Evolutionary conservation across 1,284 basidiomycete genomes (phyloP).

Genomic region (Phylloporus sp.): DNA sequence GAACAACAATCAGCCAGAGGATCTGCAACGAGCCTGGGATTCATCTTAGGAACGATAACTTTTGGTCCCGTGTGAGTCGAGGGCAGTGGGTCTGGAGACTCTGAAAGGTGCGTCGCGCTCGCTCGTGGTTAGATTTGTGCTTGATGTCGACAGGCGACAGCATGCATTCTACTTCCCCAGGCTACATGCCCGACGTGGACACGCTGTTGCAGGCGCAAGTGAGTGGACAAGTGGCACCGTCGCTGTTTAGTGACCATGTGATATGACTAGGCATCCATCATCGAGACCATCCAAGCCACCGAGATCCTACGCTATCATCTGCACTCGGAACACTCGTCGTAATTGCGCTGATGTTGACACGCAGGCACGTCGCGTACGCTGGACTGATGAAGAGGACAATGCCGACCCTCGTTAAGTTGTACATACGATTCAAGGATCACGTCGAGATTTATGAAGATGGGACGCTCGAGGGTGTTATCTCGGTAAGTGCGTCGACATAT

Average conservation of each 20-base stretch:
- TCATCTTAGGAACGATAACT: too few species aligned
- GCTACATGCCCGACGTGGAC: conserved; percentile 89
- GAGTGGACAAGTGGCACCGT: conserved; percentile 16
- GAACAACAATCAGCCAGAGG: too few species aligned
- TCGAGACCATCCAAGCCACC: conserved; percentile 71
- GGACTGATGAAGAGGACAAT: too few species aligned
- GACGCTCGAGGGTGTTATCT: conserved; percentile 73
- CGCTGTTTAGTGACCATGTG: conserved; percentile 1
- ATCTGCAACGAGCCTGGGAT: too few species aligned
- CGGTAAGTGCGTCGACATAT: too few species aligned
- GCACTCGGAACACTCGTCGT: conserved; percentile 20
- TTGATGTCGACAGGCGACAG: too few species aligned
- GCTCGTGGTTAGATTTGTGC: not conserved
- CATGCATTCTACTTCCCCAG: too few species aligned
- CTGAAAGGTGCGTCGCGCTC: conserved; percentile 60
- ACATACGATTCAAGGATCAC: too few species aligned
- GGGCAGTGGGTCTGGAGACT: too few species aligned
- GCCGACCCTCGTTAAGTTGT: too few species aligned
- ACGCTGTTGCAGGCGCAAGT: conserved; percentile 84
- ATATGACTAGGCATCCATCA: conserved; percentile 58
- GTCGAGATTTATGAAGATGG: too few species aligned
- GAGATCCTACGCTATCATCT: conserved; percentile 42
- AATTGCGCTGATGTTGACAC: conserved; percentile 42
- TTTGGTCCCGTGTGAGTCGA: too few species aligned
- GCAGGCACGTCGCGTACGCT: conserved; percentile 83